Base-by-base conservation (phyloP, 768 basidiomycete genomes). In the Zangia roseola region DNA sequence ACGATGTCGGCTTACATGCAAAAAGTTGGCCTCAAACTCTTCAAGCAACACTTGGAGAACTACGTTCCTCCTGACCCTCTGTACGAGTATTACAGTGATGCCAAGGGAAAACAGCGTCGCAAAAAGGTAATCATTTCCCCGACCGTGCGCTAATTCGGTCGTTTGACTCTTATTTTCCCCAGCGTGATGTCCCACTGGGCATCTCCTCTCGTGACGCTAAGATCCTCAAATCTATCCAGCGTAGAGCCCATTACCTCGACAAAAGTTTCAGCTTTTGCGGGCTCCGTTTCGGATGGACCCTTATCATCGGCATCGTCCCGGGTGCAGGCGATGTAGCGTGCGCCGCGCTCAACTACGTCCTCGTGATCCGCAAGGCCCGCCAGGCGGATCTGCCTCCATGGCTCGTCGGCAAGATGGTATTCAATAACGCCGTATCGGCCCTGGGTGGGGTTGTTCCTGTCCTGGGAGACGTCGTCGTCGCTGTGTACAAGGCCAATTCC, bases 271-370 rank as follows among this genome's bases (percentile, higher is more conserved):
- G 63, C 36, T 25, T 95, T 2, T 87, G 84, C 52, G 91, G 94
- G 10, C 62, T 94, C 45, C 81, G 82, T 12, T 92, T 95, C 51
- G 94, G 94, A 0, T 94, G 86, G 86, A 81, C 90, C 1, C 88
- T 91, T 69, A 65, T 90, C 59, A 86, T 93, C 63, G 85, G 86
- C 0, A 74, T 89, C 16, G 64, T 92, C 38, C 90, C 90, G 8
- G 69, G 83, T 30, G 76, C 79, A 0, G 91, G 90, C 14, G 86
- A 89, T 57, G 71, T 81, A 25, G 74, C 81, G 1, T 81, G 86
- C 57, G 76, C 77, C 6, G 37, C 67, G 2, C 75, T 94, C 47
- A 84, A 89, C 68, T 91, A 94, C 68, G 57, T 72, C 38, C 82
- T 95, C 50, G 81, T 97, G 48, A 69, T 94, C 6, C 77, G 80